Percentiles rank a stretch among this genome's conserved stretches.
These are phyloP conservation scores for Chalara sp. DNA, from an alignment of 2,329 filamentous ascomycete genomes.

Conservation along the genomic window DNA sequence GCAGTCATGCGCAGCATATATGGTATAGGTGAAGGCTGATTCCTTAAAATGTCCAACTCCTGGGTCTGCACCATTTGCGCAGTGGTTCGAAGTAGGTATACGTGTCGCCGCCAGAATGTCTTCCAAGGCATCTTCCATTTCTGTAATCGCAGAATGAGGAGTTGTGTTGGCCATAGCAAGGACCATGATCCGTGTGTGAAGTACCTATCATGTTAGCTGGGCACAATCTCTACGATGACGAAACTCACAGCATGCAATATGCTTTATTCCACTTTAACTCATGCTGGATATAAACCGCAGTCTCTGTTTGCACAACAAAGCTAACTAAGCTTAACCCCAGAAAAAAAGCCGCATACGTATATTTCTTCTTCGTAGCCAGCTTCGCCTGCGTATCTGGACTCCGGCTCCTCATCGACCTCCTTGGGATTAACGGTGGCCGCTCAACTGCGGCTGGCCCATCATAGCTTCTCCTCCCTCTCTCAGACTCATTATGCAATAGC, in stretches of 20 bases:
- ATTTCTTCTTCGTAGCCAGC: conserved; percentile 68
- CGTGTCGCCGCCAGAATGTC: conserved; percentile 75
- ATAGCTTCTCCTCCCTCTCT: conserved; percentile 26
- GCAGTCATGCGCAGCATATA: conserved; percentile 78
- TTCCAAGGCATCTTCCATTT: conserved; percentile 74
- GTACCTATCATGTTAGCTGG: conserved; percentile 41
- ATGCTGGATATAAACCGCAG: conserved; percentile 90
- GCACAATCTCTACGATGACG: not conserved
- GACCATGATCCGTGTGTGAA: conserved; percentile 93
- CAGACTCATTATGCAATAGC: conserved; percentile 25
- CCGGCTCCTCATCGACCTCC: conserved; percentile 66
- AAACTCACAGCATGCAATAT: conserved; percentile 89
- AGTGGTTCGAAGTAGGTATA: conserved; percentile 55
- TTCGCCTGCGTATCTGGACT: conserved; percentile 62
- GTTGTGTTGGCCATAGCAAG: conserved; percentile 79
- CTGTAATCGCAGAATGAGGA: conserved; percentile 72
- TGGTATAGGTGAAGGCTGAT: conserved; percentile 47
- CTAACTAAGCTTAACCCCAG: conserved; percentile 74
- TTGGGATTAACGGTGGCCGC: conserved; percentile 35
- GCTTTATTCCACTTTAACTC: conserved; percentile 92
- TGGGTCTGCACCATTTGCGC: conserved; percentile 82
- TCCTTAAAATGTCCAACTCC: conserved; percentile 57
- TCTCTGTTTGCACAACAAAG: conserved; percentile 93
- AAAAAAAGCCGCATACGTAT: conserved; percentile 81
- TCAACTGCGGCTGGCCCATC: conserved; percentile 14